A percentile compares a stretch with the other conserved stretches of the same genome.
Evolutionary conservation across 805 yeast genomes (phyloP).

Genomic region (Ogataea methylovora): DNA sequence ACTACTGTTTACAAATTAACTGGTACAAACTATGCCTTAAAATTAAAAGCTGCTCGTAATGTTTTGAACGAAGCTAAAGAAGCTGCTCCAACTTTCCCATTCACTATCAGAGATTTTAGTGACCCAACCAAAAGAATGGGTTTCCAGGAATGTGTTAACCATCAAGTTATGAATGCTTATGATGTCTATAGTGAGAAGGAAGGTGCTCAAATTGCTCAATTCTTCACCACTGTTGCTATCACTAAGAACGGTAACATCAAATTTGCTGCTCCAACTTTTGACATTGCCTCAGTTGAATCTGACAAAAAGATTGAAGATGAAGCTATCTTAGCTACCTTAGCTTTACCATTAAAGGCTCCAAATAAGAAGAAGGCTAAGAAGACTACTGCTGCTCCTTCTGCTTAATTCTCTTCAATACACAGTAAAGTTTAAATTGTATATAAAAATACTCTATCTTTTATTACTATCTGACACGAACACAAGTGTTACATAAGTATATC

Average conservation of each 20-base stretch:
- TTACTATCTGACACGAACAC: too few relatives aligned
- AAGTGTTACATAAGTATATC: too few relatives aligned
- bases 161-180: constrained; percentile 58
- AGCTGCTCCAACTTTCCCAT: constrained; percentile 63
- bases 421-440: too few relatives aligned
- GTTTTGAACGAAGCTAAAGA: constrained; percentile 61
- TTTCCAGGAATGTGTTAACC: constrained; percentile 62
- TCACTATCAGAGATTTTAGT: constrained; percentile 54
- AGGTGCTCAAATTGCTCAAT: constrained; percentile 61
- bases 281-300: constrained; percentile 39
- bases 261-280: constrained; percentile 50
- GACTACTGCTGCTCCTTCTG: constrained; percentile 25
- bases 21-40: constrained; percentile 59
- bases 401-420: too few relatives aligned
- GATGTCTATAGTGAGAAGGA: constrained; percentile 63
- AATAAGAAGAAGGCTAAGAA: constrained; percentile 38
- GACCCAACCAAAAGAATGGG: constrained; percentile 72
- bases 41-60: constrained; percentile 62
- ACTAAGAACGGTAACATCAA: constrained; percentile 67
- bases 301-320: constrained; percentile 50
- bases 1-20: constrained; percentile 70
- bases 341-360: constrained; percentile 44
- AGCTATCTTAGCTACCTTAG: constrained; percentile 36
- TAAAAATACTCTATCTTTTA: too few relatives aligned
- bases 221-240: constrained; percentile 66